phyloP scores from a whole-genome alignment of 768 basidiomycete species.

The Wakefieldia striispora region DNA sequence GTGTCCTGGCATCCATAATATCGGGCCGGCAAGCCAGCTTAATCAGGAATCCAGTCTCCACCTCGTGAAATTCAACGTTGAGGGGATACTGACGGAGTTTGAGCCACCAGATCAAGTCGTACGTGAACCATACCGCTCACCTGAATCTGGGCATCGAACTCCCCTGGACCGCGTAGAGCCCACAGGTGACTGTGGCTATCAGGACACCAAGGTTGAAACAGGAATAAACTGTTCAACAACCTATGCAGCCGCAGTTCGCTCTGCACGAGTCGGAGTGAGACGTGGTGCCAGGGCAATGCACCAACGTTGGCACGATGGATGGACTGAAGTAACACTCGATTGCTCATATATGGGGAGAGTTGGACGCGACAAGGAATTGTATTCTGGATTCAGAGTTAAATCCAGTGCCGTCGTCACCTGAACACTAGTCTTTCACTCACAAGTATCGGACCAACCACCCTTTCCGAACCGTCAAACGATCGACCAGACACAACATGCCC shows the following conservation, averaged over 20 bases:
- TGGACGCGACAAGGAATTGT: conserved; percentile 44
- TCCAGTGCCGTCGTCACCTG: background rate
- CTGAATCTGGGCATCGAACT: conserved; percentile 23
- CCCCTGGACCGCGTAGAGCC: conserved; percentile 19
- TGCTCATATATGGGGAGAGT: conserved; percentile 24
- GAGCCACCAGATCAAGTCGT: background rate
- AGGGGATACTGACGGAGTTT: conserved; percentile 38
- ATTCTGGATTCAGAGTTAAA: conserved; percentile 31
- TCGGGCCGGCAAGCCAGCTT: conserved; percentile 36
- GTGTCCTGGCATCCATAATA: conserved; percentile 24
- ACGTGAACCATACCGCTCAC: conserved; percentile 20
- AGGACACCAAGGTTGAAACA: conserved; percentile 37
- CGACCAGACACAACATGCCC: conserved; percentile 48
- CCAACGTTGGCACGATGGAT: conserved; percentile 40
- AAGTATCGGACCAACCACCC: conserved; percentile 46
- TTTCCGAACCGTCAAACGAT: conserved; percentile 38
- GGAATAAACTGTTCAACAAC: conserved; percentile 44
- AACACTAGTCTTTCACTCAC: conserved; percentile 27
- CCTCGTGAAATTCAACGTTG: conserved; percentile 41
- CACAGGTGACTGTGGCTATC: conserved; percentile 12
- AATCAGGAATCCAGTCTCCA: conserved; percentile 29
- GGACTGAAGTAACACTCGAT: conserved; percentile 34
- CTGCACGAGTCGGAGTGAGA: conserved; percentile 44
- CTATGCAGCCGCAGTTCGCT: conserved; percentile 26
- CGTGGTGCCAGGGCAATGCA: conserved; percentile 43